Evolutionary conservation across 306 rosid species (phyloP).

Genomic region (Aeschynomene evenia): DNA sequence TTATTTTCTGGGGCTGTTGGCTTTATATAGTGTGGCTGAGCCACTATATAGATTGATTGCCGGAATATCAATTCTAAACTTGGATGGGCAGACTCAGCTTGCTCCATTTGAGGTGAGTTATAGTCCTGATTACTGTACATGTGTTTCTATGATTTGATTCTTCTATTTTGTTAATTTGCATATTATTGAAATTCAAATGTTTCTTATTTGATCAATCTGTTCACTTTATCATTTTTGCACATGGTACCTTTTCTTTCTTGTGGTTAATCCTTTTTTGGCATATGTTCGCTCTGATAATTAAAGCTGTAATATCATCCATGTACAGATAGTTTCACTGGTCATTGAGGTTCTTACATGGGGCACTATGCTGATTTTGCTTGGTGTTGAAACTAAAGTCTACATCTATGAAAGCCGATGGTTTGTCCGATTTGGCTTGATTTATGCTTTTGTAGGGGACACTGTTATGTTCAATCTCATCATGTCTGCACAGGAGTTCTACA

Average conservation of each 20-base stretch:
- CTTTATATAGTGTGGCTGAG: conserved; percentile 70
- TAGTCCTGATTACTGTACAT: conserved; percentile 8
- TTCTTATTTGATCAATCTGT: conserved; percentile 18
- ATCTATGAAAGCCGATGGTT: conserved; percentile 80
- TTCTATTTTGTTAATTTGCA: conserved; percentile 11
- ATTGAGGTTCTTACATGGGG: conserved; percentile 77
- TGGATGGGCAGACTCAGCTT: conserved; percentile 77
- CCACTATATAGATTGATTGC: conserved; percentile 79
- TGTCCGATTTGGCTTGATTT: conserved; percentile 76
- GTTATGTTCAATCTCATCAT: conserved; percentile 78
- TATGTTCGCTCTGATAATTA: conserved; percentile 18
- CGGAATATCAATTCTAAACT: conserved; percentile 75
- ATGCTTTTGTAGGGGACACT: conserved; percentile 70
- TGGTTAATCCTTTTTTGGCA: conserved; percentile 14
- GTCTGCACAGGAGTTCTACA: conserved; percentile 58
- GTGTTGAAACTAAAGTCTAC: conserved; percentile 75
- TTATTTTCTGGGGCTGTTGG: conserved; percentile 66
- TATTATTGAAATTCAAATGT: conserved; percentile 7
- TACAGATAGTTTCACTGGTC: conserved; percentile 63
- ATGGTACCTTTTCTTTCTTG: conserved; percentile 19
- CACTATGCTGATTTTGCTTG: conserved; percentile 74
- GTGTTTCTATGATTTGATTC: not conserved
- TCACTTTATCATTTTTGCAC: not conserved
- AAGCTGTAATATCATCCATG: conserved; percentile 33
- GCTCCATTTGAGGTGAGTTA: conserved; percentile 90